phyloP scores from a whole-genome alignment of 2,329 filamentous ascomycete species.

The Hypoxylon sp. region DNA sequence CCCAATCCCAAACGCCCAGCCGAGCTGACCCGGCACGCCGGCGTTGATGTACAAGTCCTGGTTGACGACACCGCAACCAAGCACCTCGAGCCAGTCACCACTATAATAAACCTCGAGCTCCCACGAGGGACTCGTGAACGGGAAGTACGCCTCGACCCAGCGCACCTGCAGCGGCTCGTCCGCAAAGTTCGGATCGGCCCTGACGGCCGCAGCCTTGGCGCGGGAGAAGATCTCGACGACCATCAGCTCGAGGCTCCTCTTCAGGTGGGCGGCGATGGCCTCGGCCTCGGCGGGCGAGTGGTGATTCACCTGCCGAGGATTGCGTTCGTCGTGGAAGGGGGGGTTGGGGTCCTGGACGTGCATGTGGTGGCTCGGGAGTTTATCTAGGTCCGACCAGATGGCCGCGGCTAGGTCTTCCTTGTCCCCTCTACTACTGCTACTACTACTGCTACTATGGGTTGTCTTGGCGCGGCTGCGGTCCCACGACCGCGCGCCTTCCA shows the following conservation, averaged over 20 bases:
- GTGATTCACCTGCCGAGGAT: conserved; percentile 78
- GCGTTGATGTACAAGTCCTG: conserved; percentile 84
- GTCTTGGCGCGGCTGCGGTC: conserved; percentile 75
- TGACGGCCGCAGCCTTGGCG: conserved; percentile 71
- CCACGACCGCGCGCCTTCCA: conserved; percentile 95
- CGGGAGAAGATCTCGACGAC: conserved; percentile 88
- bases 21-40: conserved; percentile 76
- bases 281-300: conserved; percentile 81
- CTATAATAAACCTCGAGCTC: conserved; percentile 96
- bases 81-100: conserved; percentile 93
- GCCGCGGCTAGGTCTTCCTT: conserved; percentile 67
- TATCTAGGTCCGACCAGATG: conserved; percentile 75
- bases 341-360: conserved; percentile 86
- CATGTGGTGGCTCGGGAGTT: conserved; percentile 76
- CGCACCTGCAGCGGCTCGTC: conserved; percentile 83
- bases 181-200: conserved; percentile 57
- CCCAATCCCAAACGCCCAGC: conserved; percentile 96
- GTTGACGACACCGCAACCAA: conserved; percentile 90
- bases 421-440: too few species aligned
- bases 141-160: conserved; percentile 98
- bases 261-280: conserved; percentile 84
- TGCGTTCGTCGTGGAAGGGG: conserved; percentile 77
- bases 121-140: conserved; percentile 95
- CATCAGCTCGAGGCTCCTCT: conserved; percentile 87
- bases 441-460: too few species aligned